phyloP scores from a whole-genome alignment of 306 rosid species.

The Clitoria ternatea region DNA sequence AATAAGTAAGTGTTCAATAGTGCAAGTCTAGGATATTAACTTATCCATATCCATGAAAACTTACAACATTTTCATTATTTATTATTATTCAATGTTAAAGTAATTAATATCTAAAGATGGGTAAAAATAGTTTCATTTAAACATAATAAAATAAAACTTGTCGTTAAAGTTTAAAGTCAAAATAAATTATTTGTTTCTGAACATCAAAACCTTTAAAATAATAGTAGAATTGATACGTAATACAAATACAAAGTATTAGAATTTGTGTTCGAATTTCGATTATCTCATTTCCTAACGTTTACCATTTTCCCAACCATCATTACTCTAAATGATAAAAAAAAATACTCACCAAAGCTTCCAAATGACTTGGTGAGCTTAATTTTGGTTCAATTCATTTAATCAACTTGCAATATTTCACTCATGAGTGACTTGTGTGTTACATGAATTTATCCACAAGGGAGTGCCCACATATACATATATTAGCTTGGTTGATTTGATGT shows the following conservation, averaged over 20 bases:
- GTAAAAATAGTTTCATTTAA: conserved; percentile 13
- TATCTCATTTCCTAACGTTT: no score
- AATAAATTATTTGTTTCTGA: not conserved
- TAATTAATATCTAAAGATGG: not conserved
- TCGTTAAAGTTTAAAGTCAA: not conserved
- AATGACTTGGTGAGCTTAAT: not conserved
- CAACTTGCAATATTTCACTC: not conserved
- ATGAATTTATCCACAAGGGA: not conserved
- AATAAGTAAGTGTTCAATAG: not conserved
- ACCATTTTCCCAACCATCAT: no score
- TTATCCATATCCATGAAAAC: conserved; percentile 11
- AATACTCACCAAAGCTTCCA: not conserved
- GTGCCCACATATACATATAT: not conserved
- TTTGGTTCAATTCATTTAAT: conserved; percentile 3
- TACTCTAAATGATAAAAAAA: no score
- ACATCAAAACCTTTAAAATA: no score
- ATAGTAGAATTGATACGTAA: no score
- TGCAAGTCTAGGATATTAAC: conserved; percentile 5
- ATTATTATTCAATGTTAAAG: not conserved
- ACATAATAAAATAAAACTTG: conserved; percentile 8
- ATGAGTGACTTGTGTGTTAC: not conserved
- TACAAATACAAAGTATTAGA: no score
- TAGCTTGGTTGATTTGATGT: not conserved
- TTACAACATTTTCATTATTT: conserved; percentile 15
- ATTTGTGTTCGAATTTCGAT: no score